Base-by-base conservation (phyloP, 1,284 basidiomycete genomes). In the Coniferiporia sulphurascens region DNA sequence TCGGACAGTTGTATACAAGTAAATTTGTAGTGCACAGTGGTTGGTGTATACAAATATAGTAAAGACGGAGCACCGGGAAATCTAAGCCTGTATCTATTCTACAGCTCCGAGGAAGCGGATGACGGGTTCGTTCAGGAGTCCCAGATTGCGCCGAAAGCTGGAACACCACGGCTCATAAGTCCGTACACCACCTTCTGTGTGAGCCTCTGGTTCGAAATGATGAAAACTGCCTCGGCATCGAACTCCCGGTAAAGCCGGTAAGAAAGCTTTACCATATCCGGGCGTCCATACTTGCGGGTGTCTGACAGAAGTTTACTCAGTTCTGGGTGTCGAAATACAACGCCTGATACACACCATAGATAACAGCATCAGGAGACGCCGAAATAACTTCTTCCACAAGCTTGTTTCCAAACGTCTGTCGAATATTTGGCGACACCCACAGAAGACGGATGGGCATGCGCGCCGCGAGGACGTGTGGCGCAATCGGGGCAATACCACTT, bases 111-210 rank as follows among this genome's bases (percentile, higher is more conserved):
- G 27, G 27, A 27, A 27, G 27, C 5, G 27, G n/a, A 7, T 12
- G 41, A 43, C 12, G 12, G 10, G 3, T 43, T 12, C n/a, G n/a
- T 43, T 46, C 19, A 46, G 13, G 74, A 75, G 60, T 76, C 74
- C 60, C 72, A 76, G 34, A 76, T 76, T 36, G 73, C 72, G n/a
- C 72, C 74, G 57, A 72, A 76, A 1, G 74, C 74, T 4, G 73
- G 71, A 41, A 76, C 71, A 41, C 73, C 74, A 41, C 74, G 65
- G 46, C 70, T 74, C 58, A 71, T 69, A 71, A 74, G 72, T 12
- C 71, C 73, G 55, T 74, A 74, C 1, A 74, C 71, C 15, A 74
- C 71, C 59, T 72, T 73, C 43, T 65, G 63, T 6, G 73, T 75
- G 17, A 74, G 60, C 60, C 70, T 73, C 34, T 71, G 69, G 59